phyloP scores from a whole-genome alignment of 2,329 filamentous ascomycete genomes.

The Tolypocladium guangdongense region DNA sequence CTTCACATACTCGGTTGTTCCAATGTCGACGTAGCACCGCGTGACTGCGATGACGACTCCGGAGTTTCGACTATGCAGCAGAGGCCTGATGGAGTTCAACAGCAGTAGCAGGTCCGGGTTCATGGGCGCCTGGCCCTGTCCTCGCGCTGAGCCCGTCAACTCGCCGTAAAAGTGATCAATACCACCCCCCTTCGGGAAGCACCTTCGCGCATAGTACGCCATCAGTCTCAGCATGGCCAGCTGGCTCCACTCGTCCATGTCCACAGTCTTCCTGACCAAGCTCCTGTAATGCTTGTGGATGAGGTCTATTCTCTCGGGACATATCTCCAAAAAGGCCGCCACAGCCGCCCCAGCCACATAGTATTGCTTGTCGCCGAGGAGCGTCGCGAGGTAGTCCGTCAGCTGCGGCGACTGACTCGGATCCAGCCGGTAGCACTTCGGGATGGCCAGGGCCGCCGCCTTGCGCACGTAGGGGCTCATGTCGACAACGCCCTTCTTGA shows the following conservation, averaged over 20 bases:
- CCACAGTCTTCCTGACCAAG: slow-evolving; percentile 80
- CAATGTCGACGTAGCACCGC: slow-evolving; percentile 75
- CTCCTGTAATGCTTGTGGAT: slow-evolving; percentile 83
- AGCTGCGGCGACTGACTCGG: slow-evolving; percentile 76
- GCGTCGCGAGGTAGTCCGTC: slow-evolving; percentile 64
- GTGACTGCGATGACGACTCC: slow-evolving; percentile 84
- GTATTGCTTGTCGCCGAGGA: slow-evolving; percentile 87
- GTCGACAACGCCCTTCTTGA: slow-evolving; percentile 86
- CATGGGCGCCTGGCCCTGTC: slow-evolving; percentile 41
- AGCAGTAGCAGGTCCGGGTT: slow-evolving; percentile 78
- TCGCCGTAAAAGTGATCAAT: slow-evolving; percentile 77
- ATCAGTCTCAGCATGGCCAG: slow-evolving; percentile 72
- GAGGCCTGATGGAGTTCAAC: slow-evolving; percentile 66
- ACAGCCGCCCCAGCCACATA: slow-evolving; percentile 94
- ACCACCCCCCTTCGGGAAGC: slow-evolving; percentile 54
- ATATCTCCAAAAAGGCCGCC: slow-evolving; percentile 78
- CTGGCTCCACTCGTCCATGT: slow-evolving; percentile 99
- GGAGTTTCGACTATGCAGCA: slow-evolving; percentile 86
- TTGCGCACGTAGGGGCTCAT: slow-evolving; percentile 93
- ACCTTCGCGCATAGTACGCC: slow-evolving; percentile 73
- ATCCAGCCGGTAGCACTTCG: slow-evolving; percentile 90
- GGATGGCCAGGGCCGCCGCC: slow-evolving; percentile 84
- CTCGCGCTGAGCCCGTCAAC: slow-evolving; percentile 28
- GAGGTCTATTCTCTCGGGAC: slow-evolving; percentile 75
- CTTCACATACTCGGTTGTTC: slow-evolving; percentile 65